Evolutionary conservation across 1,284 basidiomycete genomes (phyloP).

Genomic region (Tremellales sp.): DNA sequence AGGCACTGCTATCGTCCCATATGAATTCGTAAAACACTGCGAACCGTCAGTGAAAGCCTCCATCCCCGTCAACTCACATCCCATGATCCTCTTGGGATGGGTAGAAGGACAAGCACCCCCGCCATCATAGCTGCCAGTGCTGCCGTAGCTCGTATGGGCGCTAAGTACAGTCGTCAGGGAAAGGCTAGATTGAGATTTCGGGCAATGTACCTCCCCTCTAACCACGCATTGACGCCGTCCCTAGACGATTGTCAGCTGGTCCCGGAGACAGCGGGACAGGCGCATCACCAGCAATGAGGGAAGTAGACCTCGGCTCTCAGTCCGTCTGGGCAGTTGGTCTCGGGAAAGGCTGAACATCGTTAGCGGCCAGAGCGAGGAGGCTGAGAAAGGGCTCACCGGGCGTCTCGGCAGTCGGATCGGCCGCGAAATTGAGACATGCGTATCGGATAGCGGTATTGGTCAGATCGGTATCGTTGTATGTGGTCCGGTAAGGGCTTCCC

Average conservation of each 20-base stretch:
- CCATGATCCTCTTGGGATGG: constrained; percentile 19
- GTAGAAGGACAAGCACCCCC: constrained; percentile 24
- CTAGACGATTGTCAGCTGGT: neutral
- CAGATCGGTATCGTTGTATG: constrained; percentile 11
- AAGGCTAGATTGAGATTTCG: no score
- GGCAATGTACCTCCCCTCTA: constrained; percentile 16
- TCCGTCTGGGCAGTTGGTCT: constrained; percentile 19
- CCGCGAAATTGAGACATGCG: constrained; percentile 17
- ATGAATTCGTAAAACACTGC: constrained; percentile 32
- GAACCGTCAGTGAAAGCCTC: neutral
- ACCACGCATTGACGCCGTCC: constrained; percentile 28
- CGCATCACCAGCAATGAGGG: constrained; percentile 28
- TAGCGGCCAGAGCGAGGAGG: neutral
- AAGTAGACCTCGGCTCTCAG: constrained; percentile 27
- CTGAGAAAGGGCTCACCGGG: constrained; percentile 12
- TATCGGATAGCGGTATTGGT: constrained; percentile 19
- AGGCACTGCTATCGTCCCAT: constrained; percentile 15
- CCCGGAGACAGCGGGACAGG: neutral
- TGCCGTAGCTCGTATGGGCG: constrained; percentile 24
- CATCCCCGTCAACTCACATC: constrained; percentile 5
- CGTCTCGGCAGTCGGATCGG: constrained; percentile 3
- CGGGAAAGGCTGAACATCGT: constrained; percentile 18
- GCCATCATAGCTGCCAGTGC: constrained; percentile 11
- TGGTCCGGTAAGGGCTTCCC: constrained; percentile 16
- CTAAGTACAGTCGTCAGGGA: constrained; percentile 2